Evolutionary conservation across 2,329 filamentous ascomycete genomes (phyloP).

Genomic region (Xylaria sp.): DNA sequence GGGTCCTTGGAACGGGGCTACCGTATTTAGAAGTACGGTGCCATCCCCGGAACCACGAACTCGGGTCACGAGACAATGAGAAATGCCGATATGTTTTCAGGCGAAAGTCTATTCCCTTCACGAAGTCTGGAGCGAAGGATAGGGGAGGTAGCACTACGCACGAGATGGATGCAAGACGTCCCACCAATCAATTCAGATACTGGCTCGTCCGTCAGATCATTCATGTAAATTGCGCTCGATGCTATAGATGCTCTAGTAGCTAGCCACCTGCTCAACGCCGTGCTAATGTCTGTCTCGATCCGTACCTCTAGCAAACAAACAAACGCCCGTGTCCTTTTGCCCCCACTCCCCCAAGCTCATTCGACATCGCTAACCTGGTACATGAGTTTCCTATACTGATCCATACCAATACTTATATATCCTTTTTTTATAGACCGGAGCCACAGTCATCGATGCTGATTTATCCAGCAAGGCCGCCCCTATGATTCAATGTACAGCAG

Average conservation of each 20-base stretch:
- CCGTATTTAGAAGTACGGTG: not conserved
- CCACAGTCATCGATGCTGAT: too few relatives aligned
- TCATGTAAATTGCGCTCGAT: not conserved
- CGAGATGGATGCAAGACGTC: not conserved
- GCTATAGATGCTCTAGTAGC: not conserved
- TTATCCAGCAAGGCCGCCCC: not conserved
- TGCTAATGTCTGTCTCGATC: not conserved
- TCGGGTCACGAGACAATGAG: not conserved
- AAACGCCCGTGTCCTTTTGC: not conserved
- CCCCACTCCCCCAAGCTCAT: not conserved
- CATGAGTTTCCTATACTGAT: not conserved
- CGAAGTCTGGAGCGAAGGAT: not conserved
- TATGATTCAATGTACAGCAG: constrained; percentile 7
- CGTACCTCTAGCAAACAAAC: too few relatives aligned
- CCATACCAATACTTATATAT: not conserved
- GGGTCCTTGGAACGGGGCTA: not conserved
- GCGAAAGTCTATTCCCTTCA: not conserved
- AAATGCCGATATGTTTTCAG: not conserved
- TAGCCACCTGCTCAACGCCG: not conserved
- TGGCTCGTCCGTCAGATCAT: not conserved
- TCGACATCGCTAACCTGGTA: not conserved
- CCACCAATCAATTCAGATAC: not conserved
- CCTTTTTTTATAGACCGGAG: not conserved
- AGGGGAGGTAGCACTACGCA: not conserved
- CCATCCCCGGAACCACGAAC: not conserved